A percentile compares a stretch with the other conserved stretches of the same genome.
phyloP scores from a whole-genome alignment of 179 eudicot species.

The Patellifolia procumbens region DNA sequence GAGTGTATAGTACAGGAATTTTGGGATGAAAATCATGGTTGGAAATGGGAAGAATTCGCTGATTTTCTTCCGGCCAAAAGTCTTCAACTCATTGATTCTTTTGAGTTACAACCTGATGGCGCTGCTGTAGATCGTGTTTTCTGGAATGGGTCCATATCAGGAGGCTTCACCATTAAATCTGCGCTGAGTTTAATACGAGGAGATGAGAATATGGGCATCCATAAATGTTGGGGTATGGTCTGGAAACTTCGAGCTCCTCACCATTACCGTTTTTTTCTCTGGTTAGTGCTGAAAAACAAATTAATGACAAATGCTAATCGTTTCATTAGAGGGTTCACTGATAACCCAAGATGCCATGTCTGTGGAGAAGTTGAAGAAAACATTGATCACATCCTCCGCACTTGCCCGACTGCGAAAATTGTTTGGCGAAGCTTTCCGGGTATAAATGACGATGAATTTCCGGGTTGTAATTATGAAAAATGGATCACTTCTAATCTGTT shows the following conservation, averaged over 20 bases:
- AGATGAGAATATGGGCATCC: too few relatives aligned
- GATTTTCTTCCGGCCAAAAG: too few relatives aligned
- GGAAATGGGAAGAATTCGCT: too few relatives aligned
- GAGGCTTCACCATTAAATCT: too few relatives aligned
- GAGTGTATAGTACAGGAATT: too few relatives aligned
- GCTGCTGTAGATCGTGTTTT: too few relatives aligned
- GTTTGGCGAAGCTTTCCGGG: neutral
- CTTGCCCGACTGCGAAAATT: neutral
- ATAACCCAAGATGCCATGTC: neutral
- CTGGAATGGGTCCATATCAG: too few relatives aligned
- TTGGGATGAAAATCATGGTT: too few relatives aligned
- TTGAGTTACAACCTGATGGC: too few relatives aligned
- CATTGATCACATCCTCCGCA: too few relatives aligned
- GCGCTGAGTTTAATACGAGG: too few relatives aligned
- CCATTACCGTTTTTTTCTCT: neutral
- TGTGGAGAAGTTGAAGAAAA: neutral
- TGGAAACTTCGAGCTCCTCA: neutral
- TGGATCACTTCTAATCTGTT: neutral
- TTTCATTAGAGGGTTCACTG: neutral
- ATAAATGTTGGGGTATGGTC: neutral
- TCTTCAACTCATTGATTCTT: too few relatives aligned
- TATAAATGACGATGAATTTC: neutral
- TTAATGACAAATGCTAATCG: neutral
- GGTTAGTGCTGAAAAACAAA: neutral
- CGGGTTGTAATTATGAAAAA: fast-evolving